These are phyloP conservation scores for Henckelia pumila DNA, from an alignment of 257 asterid genomes.

Conservation along the genomic window DNA sequence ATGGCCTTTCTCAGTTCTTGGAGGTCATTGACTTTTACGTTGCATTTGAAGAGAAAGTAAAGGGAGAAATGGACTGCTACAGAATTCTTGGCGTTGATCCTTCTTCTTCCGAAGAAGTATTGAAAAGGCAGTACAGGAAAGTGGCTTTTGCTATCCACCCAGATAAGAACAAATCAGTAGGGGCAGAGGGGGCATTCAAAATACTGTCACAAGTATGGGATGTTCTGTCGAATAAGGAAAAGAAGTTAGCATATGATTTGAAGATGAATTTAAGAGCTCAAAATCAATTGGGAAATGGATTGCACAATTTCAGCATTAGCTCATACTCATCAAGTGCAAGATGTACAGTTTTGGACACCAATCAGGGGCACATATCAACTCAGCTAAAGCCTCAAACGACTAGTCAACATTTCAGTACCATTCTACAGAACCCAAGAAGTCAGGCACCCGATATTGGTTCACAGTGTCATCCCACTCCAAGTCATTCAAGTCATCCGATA, in stretches of 20 bases:
- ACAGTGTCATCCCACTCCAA: not conserved
- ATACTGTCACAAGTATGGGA: constrained; percentile 59
- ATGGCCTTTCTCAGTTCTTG: constrained; percentile 61
- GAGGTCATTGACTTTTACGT: constrained; percentile 39
- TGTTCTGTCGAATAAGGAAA: constrained; percentile 46
- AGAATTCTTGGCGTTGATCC: constrained; percentile 54
- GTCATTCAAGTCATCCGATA: not conserved
- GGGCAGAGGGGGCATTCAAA: constrained; percentile 74
- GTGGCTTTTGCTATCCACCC: constrained; percentile 68
- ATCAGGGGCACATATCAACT: constrained; percentile 18
- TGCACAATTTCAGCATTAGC: constrained; percentile 16
- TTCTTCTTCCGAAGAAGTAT: constrained; percentile 33
- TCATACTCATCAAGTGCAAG: constrained; percentile 26
- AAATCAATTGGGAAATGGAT: constrained; percentile 14
- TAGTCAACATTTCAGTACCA: constrained; percentile 13
- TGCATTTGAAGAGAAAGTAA: constrained; percentile 44
- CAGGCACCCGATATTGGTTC: not conserved
- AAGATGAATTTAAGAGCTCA: constrained; percentile 29
- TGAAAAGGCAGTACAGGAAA: constrained; percentile 44
- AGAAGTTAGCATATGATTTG: constrained; percentile 40
- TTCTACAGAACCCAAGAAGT: constrained; percentile 10
- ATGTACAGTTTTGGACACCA: constrained; percentile 5
- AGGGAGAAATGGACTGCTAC: constrained; percentile 57
- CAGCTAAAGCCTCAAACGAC: constrained; percentile 24
- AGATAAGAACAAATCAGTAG: constrained; percentile 58